Percentiles rank a stretch among this genome's conserved stretches.
Evolutionary conservation across 179 eudicot species (phyloP).

Genomic region (Nepenthes alata): DNA sequence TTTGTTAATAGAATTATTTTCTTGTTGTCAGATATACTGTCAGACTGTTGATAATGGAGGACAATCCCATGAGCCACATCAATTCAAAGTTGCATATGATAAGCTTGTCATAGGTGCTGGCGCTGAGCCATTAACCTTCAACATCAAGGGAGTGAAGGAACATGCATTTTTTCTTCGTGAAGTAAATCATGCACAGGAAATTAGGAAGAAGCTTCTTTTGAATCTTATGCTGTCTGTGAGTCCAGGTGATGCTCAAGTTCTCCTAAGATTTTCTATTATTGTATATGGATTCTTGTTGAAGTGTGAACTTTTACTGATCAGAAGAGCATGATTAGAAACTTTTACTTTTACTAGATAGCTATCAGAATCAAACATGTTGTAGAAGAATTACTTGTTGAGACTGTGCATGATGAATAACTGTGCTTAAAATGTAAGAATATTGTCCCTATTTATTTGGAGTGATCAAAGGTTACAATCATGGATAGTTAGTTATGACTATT

Average conservation of each 20-base stretch:
- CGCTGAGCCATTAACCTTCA: slow-evolving; percentile 79
- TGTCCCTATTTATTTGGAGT: too few species aligned
- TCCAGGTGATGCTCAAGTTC: slow-evolving; percentile 41
- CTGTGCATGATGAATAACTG: too few species aligned
- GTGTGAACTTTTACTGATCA: too few species aligned
- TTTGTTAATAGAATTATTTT: background rate
- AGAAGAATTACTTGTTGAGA: too few species aligned
- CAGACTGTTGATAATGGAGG: slow-evolving; percentile 63
- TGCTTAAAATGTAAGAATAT: too few species aligned
- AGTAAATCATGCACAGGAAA: slow-evolving; percentile 95
- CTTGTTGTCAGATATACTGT: slow-evolving; percentile 48
- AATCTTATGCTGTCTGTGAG: slow-evolving; percentile 92
- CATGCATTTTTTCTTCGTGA: slow-evolving; percentile 88
- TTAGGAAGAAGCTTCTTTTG: slow-evolving; percentile 68
- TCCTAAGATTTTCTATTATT: too few species aligned
- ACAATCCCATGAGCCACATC: slow-evolving; percentile 53
- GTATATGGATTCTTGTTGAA: too few species aligned
- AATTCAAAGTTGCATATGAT: slow-evolving; percentile 72
- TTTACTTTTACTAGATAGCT: too few species aligned
- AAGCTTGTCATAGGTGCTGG: slow-evolving; percentile 83
- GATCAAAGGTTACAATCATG: too few species aligned
- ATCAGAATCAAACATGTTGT: too few species aligned
- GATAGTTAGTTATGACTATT: too few species aligned
- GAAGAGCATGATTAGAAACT: too few species aligned
- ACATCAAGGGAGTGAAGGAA: slow-evolving; percentile 76